Base-by-base conservation (phyloP, 768 basidiomycete genomes). In the Amanita pallidorosea region DNA sequence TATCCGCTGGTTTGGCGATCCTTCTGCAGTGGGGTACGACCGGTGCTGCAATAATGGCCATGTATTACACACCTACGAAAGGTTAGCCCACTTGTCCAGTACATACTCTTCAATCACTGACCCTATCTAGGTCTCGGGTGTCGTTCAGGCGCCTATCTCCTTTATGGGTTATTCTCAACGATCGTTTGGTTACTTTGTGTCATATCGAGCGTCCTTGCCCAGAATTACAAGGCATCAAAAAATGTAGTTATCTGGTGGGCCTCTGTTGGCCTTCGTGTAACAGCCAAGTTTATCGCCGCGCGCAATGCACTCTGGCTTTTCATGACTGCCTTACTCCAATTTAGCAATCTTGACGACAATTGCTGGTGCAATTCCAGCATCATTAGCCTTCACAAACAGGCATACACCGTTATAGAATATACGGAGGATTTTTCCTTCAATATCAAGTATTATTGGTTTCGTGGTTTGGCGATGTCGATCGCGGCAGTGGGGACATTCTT, bases 291-390 rank as follows among this genome's bases (percentile, higher is more conserved):
- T 12, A 20, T 60, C 3, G 64, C 62, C 4, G 50, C 55, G 4
- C 35, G 52, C 18, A 65, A 63, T 45, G 56, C 58, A n/a, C 9
- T 59, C 7, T 58, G 61, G 58, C 54, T 64, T 11, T 9, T 63
- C n/a, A 41, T 61, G n/a, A 49, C 55, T 1, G 63, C 60, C 34
- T 11, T 64, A 8, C 61, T 64, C 25, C 62, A 61, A 38, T 65
- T 63, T 44, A 51, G 48, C 34, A 55, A 55, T n/a, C 55, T 62
- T 40, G 62, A 54, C 49, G 51, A 61, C 31, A 47, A 57, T n/a
- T 64, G 61, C 42, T 65, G 57, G 52, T 63, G 61, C 49, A 61
- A 63, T 44, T 56, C 58, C 27, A 59, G 57, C n/a, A 56, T 60
- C 3, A 51, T 61, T 9, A 48, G 56, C 27, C 55, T 57, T 12